These are phyloP conservation scores for Herpetomonas tarakana DNA, from an alignment of 208 protist genomes.

Conservation along the genomic window DNA sequence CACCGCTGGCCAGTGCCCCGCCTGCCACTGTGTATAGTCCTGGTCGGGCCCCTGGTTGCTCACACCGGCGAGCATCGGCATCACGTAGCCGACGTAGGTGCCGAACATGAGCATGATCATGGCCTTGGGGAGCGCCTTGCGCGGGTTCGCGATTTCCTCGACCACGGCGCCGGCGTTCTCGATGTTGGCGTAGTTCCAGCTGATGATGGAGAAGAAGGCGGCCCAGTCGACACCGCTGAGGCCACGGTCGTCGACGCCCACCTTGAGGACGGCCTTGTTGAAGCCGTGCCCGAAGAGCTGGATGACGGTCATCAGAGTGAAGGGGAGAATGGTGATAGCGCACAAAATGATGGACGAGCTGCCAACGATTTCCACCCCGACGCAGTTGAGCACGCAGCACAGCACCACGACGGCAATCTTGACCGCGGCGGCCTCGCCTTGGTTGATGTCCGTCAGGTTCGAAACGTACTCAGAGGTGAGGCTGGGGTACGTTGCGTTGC, in stretches of 20 bases:
- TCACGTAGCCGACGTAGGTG: slow-evolving; percentile 75
- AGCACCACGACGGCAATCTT: slow-evolving; percentile 64
- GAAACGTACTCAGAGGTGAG: slow-evolving; percentile 69
- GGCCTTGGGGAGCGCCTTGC: slow-evolving; percentile 35
- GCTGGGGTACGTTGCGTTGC: slow-evolving; percentile 81
- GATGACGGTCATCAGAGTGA: slow-evolving; percentile 61
- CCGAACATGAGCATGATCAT: slow-evolving; percentile 74
- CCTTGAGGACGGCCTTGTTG: slow-evolving; percentile 60
- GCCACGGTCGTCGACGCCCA: slow-evolving; percentile 26
- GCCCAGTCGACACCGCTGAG: slow-evolving; percentile 42
- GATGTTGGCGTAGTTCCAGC: slow-evolving; percentile 89
- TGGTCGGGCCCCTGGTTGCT: slow-evolving; percentile 62
- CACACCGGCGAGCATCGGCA: slow-evolving; percentile 76
- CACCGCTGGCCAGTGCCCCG: slow-evolving; percentile 78
- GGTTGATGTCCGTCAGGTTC: slow-evolving; percentile 29
- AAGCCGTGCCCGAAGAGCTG: slow-evolving; percentile 70
- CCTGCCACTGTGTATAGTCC: slow-evolving; percentile 63
- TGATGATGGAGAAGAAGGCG: slow-evolving; percentile 79
- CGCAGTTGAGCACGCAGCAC: slow-evolving; percentile 69
- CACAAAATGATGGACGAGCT: slow-evolving; percentile 58
- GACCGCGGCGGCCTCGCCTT: slow-evolving; percentile 31
- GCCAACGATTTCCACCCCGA: slow-evolving; percentile 77
- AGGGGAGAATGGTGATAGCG: slow-evolving; percentile 60
- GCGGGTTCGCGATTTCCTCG: slow-evolving; percentile 73
- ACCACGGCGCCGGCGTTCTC: slow-evolving; percentile 80